phyloP scores from a whole-genome alignment of 768 basidiomycete species.

The Candolleomyces eurysporus region DNA sequence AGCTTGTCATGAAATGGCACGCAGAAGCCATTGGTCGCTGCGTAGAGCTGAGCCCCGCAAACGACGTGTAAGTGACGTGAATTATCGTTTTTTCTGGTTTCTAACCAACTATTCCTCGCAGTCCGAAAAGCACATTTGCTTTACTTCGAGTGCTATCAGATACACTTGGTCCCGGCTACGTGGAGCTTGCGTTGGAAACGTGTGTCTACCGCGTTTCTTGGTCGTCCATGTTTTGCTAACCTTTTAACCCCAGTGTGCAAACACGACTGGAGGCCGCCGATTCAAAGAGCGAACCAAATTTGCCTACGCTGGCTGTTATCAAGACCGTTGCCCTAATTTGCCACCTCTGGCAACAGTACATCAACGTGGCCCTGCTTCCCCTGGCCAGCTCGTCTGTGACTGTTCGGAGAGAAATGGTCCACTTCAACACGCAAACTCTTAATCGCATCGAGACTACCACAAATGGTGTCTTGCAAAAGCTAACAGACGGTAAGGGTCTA shows the following conservation, averaged over 20 bases:
- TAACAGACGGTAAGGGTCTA: slow-evolving; percentile 69
- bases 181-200: slow-evolving; percentile 94
- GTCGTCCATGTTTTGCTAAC: slow-evolving; percentile 5
- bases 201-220: slow-evolving; percentile 35
- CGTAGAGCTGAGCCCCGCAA: slow-evolving; percentile 78
- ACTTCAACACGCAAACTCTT: slow-evolving; percentile 87
- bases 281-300: slow-evolving; percentile 74
- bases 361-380: slow-evolving; percentile 86
- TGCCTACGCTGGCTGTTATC: slow-evolving; percentile 65
- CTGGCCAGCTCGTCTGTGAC: slow-evolving; percentile 84
- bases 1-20: slow-evolving; percentile 95
- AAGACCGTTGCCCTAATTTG: slow-evolving; percentile 80
- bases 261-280: slow-evolving; percentile 73
- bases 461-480: slow-evolving; percentile 75
- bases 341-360: slow-evolving; percentile 96
- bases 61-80: slow-evolving; percentile 71
- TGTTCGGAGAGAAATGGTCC: slow-evolving; percentile 85
- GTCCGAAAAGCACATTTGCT: slow-evolving; percentile 86
- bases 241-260: slow-evolving; percentile 51
- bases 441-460: slow-evolving; percentile 81
- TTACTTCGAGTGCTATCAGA: slow-evolving; percentile 85
- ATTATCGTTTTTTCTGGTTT: background rate
- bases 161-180: slow-evolving; percentile 75
- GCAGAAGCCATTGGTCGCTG: slow-evolving; percentile 95
- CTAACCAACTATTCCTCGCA: slow-evolving; percentile 29